A percentile compares a stretch with the other conserved stretches of the same genome.
phyloP scores from a whole-genome alignment of 257 asterid species.

The Solanum tacnaense region DNA sequence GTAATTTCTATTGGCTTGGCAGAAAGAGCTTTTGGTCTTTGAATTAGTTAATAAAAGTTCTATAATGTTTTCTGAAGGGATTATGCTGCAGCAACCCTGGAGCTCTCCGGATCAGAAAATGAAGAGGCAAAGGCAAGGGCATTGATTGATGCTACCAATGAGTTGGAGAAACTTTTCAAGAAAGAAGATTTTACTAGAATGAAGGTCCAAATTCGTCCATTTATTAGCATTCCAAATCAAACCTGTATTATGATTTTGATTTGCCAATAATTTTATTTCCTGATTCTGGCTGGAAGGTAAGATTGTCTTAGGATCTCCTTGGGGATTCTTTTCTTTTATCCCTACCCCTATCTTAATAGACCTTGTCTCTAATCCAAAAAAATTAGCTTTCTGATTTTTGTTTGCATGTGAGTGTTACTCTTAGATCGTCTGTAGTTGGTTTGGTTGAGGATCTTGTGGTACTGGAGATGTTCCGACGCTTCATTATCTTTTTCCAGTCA shows the following conservation, averaged over 20 bases:
- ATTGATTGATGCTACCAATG: slow-evolving; percentile 83
- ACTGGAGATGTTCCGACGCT: neutral
- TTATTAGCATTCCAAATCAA: neutral
- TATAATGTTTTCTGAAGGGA: slow-evolving; percentile 31
- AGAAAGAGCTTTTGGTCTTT: neutral
- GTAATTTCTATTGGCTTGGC: neutral
- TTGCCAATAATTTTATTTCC: neutral
- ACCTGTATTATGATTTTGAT: neutral
- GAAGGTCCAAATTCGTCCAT: slow-evolving; percentile 49
- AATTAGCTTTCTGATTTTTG: neutral
- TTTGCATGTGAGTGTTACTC: neutral
- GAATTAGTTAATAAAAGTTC: neutral
- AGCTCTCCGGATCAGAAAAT: slow-evolving; percentile 47
- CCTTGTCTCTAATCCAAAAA: neutral
- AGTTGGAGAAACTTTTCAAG: slow-evolving; percentile 82
- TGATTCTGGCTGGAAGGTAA: neutral
- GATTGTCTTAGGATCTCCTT: neutral
- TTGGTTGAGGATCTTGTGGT: neutral
- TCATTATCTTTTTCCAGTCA: neutral
- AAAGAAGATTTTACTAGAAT: slow-evolving; percentile 74
- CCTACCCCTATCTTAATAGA: neutral
- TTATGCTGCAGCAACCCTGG: slow-evolving; percentile 72
- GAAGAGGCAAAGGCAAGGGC: slow-evolving; percentile 73
- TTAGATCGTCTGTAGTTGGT: neutral
- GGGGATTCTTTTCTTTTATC: neutral